Evolutionary conservation across 495 filamentous ascomycete species (phyloP).

Genomic region (Peziza echinospora): DNA sequence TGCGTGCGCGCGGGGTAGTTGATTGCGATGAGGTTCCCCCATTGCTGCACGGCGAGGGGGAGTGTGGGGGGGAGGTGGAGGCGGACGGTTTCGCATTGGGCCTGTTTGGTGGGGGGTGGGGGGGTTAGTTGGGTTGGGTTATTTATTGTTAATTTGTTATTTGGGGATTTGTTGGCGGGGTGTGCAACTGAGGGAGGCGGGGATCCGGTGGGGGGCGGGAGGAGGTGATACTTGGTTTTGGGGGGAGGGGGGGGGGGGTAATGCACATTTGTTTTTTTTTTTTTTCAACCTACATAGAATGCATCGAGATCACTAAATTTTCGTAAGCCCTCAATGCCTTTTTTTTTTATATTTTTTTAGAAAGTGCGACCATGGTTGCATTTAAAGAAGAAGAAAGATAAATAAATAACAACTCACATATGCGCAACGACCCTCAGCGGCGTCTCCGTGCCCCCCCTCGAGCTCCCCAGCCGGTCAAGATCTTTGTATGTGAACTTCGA

Average conservation of each 20-base stretch:
- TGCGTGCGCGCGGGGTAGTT: constrained; percentile 78
- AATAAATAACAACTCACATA: constrained; percentile 23
- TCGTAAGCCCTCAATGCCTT: neutral
- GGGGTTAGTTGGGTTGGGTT: too few species aligned
- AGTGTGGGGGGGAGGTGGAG: constrained; percentile 47
- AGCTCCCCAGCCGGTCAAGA: constrained; percentile 48
- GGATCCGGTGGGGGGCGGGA: too few species aligned
- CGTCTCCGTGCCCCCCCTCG: constrained; percentile 43
- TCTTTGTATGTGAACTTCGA: constrained; percentile 57
- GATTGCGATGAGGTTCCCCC: constrained; percentile 67
- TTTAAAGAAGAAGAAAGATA: too few species aligned
- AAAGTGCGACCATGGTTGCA: too few species aligned
- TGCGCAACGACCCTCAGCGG: constrained; percentile 78
- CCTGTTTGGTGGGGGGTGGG: constrained; percentile 17
- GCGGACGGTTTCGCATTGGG: constrained; percentile 84
- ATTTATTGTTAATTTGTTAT: too few species aligned
- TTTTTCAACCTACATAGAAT: constrained; percentile 54
- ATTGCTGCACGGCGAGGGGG: constrained; percentile 84
- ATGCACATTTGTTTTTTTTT: too few species aligned
- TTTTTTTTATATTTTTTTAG: neutral
- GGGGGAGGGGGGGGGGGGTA: too few species aligned
- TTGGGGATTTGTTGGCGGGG: too few species aligned
- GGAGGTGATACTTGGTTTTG: too few species aligned
- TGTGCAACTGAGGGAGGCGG: neutral
- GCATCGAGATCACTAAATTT: constrained; percentile 56